Conservation (phyloP, 768 basidiomycete genomes). For the Russula sp. region DNA sequence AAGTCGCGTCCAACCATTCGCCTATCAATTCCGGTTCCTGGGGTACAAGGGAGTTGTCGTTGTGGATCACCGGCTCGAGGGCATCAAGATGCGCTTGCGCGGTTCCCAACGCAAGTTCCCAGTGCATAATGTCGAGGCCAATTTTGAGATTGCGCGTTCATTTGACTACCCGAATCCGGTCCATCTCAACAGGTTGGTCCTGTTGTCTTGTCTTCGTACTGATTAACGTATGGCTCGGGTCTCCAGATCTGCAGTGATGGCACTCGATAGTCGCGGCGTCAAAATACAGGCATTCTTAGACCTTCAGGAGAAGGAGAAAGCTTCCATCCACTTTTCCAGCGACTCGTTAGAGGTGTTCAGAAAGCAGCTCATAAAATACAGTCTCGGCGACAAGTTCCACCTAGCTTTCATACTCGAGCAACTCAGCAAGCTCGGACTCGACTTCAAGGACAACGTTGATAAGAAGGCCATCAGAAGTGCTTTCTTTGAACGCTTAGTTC, state of each 20-base stretch:
- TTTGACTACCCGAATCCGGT: constrained; percentile 19
- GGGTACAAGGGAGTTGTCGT: too few species aligned
- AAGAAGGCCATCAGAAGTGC: constrained; percentile 42
- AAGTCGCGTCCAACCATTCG: too few species aligned
- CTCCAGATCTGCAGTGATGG: constrained; percentile 65
- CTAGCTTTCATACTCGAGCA: constrained; percentile 47
- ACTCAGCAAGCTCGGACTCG: constrained; percentile 45
- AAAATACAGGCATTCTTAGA: constrained; percentile 23
- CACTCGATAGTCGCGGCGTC: constrained; percentile 71
- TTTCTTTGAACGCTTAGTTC: constrained; percentile 51
- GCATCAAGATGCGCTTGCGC: too few species aligned
- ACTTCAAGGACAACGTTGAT: constrained; percentile 35
- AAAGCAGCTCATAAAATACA: constrained; percentile 43
- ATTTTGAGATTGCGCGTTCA: too few species aligned
- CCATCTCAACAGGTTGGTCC: constrained; percentile 64
- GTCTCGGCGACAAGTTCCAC: constrained; percentile 41
- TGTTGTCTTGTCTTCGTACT: background rate
- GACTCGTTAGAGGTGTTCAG: constrained; percentile 48
- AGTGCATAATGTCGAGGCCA: too few species aligned
- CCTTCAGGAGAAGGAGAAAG: constrained; percentile 50
- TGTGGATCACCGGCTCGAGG: too few species aligned
- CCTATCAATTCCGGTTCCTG: too few species aligned
- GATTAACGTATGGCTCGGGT: background rate
- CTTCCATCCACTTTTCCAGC: constrained; percentile 52
- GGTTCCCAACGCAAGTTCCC: too few species aligned